Base-by-base conservation (phyloP, 208 protist genomes). In the Wallacemonas rigidus region DNA sequence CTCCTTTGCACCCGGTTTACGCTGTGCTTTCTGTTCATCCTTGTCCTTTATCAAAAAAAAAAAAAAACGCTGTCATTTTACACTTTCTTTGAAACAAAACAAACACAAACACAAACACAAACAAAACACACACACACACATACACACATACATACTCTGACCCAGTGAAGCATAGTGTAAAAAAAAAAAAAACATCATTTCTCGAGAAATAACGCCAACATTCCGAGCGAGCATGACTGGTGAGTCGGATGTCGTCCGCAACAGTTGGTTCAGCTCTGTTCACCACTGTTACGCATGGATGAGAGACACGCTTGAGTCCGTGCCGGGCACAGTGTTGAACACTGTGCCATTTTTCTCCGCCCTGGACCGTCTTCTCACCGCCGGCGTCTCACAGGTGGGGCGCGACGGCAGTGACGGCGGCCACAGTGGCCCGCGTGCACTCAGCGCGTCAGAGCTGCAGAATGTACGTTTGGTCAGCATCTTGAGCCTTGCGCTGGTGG, bases 311-410 rank as follows among this genome's bases (percentile, higher is more conserved):
- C 15, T 65, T 6, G 60, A 65, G 8, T 51, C 60, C 6, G 12
- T 45, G 4, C 41, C 43, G 12, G 38, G 7, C 41, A 17, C 60
- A 17, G 5, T 26, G n/a, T 14, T 39, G 14, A 11, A 15, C 1
- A 8, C 44, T 6, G 6, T 54, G 5, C 43, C 55, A 7, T 36
- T 53, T 7, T 36, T 48, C 6, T 5, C 12, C 43, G 4, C 40
- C 5, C n/a, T 65, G 11, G 60, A 65, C n/a, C 38, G 12, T 7
- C 3, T 65, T 14, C 40, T 65, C 41, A 65, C 60, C n/a, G 60
- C 60, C 3, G 60, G 60, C 7, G n/a, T 65, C 4, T 65, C 39
- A 12, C 36, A 51, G 26, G 26, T 26, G 26, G 26, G 26, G 26
- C 26, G 26, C 26, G 26, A 26, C 41, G 51, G 35, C 4, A 11